Evolutionary conservation across 1,139 yeast genomes (phyloP), one percentile per base, ranked within the genome.

Genomic region (Blastobotrys petasosporus): DNA sequence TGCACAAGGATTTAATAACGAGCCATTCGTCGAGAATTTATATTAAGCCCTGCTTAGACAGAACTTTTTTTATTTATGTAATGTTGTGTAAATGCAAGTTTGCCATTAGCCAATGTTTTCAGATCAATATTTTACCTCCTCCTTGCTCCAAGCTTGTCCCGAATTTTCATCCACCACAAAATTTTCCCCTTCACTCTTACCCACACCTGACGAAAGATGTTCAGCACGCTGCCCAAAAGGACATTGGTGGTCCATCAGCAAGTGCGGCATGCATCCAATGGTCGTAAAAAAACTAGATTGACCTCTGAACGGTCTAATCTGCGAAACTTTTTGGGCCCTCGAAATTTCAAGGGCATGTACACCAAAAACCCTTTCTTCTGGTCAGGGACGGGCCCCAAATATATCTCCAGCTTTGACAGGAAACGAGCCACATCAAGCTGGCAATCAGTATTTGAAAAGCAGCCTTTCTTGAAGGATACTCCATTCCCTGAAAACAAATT

Each of bases 341-440:
- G 73, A 62, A 87, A 87, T 65, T 76, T 79, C 63, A 80, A 85
- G 61, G 97, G 97, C 29, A 90, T 87, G 57, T 85, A 86, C 67
- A 72, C 73, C 54, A 68, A 79, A 59, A 90, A 88, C 72, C 85
- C 82, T 62, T 85, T 85, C 66, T 81, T 76, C 58, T 73, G 75
- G 54, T 82, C 94, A 11, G 70, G 84, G 60, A 87, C 86, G 60
- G 69, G 70, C 37, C 86, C 95, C 23, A 86, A 82, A 57, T 90
- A 84, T 66, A 73, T 87, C 32, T 79, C 79, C 36, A 52, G 57
- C 43, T 62, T 52, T 50, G 86, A 84, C 25, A 78, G 77, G 53
- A 49, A 62, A 9, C 47, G 46, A 7, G 43, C 48, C 4, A 31
- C 12, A 11, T n/a, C 37, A n/a, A 39, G 39, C 32, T 57, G 61